A percentile compares a stretch with the other conserved stretches of the same genome.
These are phyloP conservation scores for Capsaspora owczarzaki DNA, from an alignment of 78 protist species.

Conservation along the genomic window DNA sequence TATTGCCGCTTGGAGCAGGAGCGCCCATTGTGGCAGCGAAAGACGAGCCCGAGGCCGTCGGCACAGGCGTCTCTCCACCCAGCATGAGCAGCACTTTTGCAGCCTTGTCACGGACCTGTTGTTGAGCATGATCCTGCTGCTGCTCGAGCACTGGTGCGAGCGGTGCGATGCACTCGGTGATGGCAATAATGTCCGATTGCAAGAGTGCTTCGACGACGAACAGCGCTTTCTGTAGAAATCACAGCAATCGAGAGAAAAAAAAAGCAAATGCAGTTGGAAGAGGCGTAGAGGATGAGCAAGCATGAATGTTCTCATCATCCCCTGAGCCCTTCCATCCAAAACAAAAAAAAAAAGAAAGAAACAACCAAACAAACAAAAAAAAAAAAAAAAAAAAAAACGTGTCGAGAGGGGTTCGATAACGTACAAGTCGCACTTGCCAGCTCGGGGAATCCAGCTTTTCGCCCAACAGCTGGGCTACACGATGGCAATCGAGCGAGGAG, in stretches of 20 bases:
- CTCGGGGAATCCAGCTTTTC: neutral
- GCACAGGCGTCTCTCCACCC: neutral
- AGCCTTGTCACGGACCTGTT: neutral
- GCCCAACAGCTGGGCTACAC: neutral
- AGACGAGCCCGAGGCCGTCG: neutral
- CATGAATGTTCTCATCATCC: too few relatives aligned
- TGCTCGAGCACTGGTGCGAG: neutral
- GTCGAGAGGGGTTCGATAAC: neutral
- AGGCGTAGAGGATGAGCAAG: neutral
- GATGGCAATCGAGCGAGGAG: neutral
- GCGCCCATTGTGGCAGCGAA: neutral
- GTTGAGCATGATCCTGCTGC: neutral
- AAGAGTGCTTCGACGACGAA: neutral
- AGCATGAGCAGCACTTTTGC: neutral
- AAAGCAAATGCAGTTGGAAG: neutral
- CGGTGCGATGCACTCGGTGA: neutral
- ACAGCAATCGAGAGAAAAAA: neutral
- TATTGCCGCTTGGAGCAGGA: neutral
- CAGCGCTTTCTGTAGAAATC: conserved; percentile 1
- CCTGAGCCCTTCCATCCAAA: neutral
- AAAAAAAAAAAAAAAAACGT: too few relatives aligned
- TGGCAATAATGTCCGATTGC: neutral
- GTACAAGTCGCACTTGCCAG: neutral
- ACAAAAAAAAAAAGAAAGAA: neutral
- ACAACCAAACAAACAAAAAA: neutral